A percentile compares a stretch with the other conserved stretches of the same genome.
These are phyloP conservation scores for Xylariaceae sp. DNA, from an alignment of 2,329 filamentous ascomycete genomes.

Conservation along the genomic window DNA sequence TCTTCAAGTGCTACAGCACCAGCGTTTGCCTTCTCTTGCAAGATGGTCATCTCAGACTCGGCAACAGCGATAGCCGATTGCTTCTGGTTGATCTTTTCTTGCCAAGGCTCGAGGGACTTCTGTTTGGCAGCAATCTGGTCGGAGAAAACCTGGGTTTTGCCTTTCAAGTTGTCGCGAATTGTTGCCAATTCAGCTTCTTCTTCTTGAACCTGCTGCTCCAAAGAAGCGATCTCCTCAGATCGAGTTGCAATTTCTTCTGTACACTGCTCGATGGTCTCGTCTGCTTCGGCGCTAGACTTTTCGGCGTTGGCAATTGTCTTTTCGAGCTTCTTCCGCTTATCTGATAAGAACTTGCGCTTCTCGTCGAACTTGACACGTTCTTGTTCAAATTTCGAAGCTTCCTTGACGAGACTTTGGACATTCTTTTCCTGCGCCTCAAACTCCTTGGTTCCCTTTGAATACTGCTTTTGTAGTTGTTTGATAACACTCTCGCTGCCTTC, in stretches of 20 bases:
- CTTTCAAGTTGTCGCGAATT: slow-evolving; percentile 86
- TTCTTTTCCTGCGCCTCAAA: slow-evolving; percentile 80
- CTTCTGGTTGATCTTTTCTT: slow-evolving; percentile 93
- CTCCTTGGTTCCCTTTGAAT: slow-evolving; percentile 77
- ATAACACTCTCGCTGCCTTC: slow-evolving; percentile 86
- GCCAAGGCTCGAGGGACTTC: slow-evolving; percentile 93
- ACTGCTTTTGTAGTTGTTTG: slow-evolving; percentile 81
- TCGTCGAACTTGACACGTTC: slow-evolving; percentile 97
- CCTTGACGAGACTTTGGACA: slow-evolving; percentile 73
- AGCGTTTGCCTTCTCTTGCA: slow-evolving; percentile 84
- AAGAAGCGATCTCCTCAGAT: slow-evolving; percentile 65
- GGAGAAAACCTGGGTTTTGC: slow-evolving; percentile 92
- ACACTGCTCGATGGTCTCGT: slow-evolving; percentile 74
- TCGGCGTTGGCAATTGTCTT: slow-evolving; percentile 79
- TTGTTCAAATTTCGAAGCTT: slow-evolving; percentile 90
- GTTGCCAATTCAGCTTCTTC: slow-evolving; percentile 78
- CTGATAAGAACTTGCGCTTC: slow-evolving; percentile 87
- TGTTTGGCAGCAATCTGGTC: slow-evolving; percentile 91
- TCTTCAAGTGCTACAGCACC: slow-evolving; percentile 82
- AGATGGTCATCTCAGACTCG: slow-evolving; percentile 88
- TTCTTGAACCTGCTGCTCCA: slow-evolving; percentile 70
- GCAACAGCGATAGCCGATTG: slow-evolving; percentile 91
- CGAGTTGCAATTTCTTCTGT: slow-evolving; percentile 73
- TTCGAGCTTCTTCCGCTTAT: slow-evolving; percentile 92
- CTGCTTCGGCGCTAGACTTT: slow-evolving; percentile 68